Conservation (phyloP, 495 filamentous ascomycete species). For the Penicillium pulvis region DNA sequence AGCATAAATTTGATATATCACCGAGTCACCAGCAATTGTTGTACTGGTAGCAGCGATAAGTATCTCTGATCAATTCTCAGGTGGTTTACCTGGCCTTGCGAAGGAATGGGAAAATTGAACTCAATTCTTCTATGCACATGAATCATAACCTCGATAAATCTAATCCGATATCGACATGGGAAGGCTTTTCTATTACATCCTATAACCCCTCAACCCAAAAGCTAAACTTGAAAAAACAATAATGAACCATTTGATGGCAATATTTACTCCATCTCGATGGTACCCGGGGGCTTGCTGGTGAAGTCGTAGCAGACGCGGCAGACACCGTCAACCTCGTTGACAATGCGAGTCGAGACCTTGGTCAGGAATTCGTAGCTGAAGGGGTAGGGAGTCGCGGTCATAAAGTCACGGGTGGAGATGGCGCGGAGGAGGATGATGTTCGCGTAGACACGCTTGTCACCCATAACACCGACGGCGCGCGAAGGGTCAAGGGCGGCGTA, state of each 20-base stretch:
- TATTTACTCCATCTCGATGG: conserved; percentile 31
- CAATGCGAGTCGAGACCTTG: conserved; percentile 15
- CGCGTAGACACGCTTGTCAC: conserved; percentile 28
- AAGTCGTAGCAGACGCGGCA: conserved; percentile 29
- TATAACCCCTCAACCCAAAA: conserved; percentile 1
- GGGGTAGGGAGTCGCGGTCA: conserved; percentile 21
- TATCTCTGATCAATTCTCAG: too few relatives aligned
- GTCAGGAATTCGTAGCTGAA: conserved; percentile 20
- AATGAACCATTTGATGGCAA: not conserved
- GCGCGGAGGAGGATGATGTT: conserved; percentile 31
- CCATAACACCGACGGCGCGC: conserved; percentile 26
- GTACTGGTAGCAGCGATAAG: too few relatives aligned
- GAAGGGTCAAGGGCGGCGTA: conserved; percentile 69
- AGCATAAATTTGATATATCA: not conserved
- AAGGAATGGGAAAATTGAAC: not conserved
- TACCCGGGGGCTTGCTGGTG: conserved; percentile 30
- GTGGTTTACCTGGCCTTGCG: not conserved
- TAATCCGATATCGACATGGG: not conserved
- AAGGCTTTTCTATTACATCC: conserved; percentile 10
- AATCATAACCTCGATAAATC: conserved; percentile 11
- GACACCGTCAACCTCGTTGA: conserved; percentile 30
- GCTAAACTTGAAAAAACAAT: not conserved
- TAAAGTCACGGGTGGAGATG: conserved; percentile 26
- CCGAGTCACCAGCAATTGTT: too few relatives aligned
- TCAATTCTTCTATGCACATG: conserved; percentile 12